A percentile compares a stretch with the other conserved stretches of the same genome.
Evolutionary conservation across 441 rosid species (phyloP).

Genomic region (Adansonia grandidieri): DNA sequence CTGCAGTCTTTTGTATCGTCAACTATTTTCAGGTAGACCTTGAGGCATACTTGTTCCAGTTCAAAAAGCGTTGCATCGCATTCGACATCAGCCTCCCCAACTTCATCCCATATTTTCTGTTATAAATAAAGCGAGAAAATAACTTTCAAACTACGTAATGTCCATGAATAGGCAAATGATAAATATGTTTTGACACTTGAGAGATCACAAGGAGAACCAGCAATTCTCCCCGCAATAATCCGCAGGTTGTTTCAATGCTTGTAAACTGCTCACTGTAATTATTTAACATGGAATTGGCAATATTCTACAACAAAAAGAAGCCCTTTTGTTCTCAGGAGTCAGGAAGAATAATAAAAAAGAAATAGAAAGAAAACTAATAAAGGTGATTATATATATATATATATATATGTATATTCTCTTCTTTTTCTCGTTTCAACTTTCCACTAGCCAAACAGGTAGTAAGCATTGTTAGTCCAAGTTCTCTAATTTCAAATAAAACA

Average conservation of each 20-base stretch:
- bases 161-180: background rate
- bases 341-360: background rate
- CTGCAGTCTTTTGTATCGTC: slow-evolving; percentile 53
- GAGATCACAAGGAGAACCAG: slow-evolving; percentile 45
- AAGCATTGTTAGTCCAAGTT: background rate
- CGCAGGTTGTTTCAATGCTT: slow-evolving; percentile 58
- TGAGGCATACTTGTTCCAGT: slow-evolving; percentile 67
- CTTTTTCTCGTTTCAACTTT: too few species aligned
- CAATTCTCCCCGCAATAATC: slow-evolving; percentile 55
- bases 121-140: background rate
- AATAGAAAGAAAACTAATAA: background rate
- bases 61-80: slow-evolving; percentile 60
- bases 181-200: background rate
- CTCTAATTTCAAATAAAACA: background rate
- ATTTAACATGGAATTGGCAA: slow-evolving; percentile 33
- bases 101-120: slow-evolving; percentile 74
- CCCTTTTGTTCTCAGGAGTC: background rate
- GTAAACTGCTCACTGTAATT: slow-evolving; percentile 39
- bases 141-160: background rate
- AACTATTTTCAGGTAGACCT: slow-evolving; percentile 61
- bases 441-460: background rate
- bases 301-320: slow-evolving; percentile 12
- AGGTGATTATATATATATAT: background rate
- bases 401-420: background rate
- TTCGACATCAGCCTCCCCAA: slow-evolving; percentile 45